Evolutionary conservation across 495 filamentous ascomycete genomes (phyloP).

Genomic region (Aspergillus saccharolyticus): DNA sequence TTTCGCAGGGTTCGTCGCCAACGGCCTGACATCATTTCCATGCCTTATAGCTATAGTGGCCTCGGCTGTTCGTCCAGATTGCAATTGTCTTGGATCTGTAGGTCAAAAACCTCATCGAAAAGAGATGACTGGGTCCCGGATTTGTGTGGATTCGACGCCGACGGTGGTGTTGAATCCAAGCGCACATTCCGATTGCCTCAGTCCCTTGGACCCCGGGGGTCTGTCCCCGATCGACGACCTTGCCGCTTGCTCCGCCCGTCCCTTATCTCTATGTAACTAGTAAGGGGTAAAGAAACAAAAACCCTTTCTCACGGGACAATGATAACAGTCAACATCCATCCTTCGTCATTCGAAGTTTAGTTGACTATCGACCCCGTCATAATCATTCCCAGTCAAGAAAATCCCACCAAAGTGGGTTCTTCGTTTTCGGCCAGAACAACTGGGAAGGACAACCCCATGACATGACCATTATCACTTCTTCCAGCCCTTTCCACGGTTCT

Average conservation of each 20-base stretch:
- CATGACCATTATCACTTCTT: too few relatives aligned
- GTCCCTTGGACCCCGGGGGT: background rate
- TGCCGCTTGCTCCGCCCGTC: background rate
- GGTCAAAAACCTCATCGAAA: background rate
- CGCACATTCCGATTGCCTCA: constrained; percentile 5
- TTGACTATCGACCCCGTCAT: too few relatives aligned
- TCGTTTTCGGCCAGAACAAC: background rate
- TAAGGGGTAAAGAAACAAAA: background rate
- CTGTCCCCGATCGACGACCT: background rate
- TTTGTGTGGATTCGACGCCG: background rate
- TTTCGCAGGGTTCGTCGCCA: background rate
- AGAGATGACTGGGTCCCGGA: background rate
- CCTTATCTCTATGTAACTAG: background rate
- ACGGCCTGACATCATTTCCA: background rate
- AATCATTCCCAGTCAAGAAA: background rate
- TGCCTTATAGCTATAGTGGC: background rate
- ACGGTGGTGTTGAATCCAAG: background rate
- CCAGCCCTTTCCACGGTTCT: background rate
- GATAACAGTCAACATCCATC: background rate
- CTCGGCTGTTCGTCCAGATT: too few relatives aligned
- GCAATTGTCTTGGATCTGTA: too few relatives aligned
- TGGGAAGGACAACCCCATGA: background rate
- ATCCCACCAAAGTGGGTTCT: background rate
- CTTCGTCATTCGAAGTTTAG: background rate
- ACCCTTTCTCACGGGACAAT: background rate